These are phyloP conservation scores for Conticribra weissflogii DNA, from an alignment of 108 stramenopile genomes.

Conservation along the genomic window DNA sequence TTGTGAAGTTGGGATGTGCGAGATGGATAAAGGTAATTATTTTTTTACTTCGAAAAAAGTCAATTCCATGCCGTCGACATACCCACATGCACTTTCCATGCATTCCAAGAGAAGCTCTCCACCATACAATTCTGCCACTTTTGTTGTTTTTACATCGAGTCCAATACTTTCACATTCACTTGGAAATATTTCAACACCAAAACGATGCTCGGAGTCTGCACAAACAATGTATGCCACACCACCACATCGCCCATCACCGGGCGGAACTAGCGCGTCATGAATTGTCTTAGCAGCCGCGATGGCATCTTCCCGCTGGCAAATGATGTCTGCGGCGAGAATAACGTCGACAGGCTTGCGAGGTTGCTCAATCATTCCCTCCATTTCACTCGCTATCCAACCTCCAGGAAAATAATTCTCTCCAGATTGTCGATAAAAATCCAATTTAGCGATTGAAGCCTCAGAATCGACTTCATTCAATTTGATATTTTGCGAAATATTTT, in stretches of 20 bases:
- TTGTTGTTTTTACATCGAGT: constrained; percentile 37
- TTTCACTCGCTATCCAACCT: constrained; percentile 52
- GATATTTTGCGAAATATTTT: constrained; percentile 70
- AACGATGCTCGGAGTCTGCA: constrained; percentile 80
- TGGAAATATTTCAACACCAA: constrained; percentile 77
- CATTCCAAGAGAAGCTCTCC: constrained; percentile 40
- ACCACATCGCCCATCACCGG: neutral
- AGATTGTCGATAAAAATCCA: constrained; percentile 79
- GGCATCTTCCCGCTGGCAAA: constrained; percentile 81
- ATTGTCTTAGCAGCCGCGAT: constrained; percentile 75
- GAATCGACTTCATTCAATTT: constrained; percentile 48
- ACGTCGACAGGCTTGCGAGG: constrained; percentile 62
- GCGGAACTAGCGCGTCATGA: constrained; percentile 51
- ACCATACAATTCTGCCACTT: constrained; percentile 57
- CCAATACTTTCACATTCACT: constrained; percentile 60
- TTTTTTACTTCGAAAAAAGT: constrained; percentile 45
- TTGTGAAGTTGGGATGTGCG: too few species aligned
- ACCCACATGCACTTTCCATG: constrained; percentile 60
- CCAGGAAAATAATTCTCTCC: constrained; percentile 34
- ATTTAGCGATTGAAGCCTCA: constrained; percentile 37
- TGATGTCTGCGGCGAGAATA: constrained; percentile 80
- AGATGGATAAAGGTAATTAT: neutral
- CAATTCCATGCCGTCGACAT: constrained; percentile 72
- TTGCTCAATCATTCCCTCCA: constrained; percentile 11
- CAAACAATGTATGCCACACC: constrained; percentile 70